Base-by-base conservation (phyloP, 1,284 basidiomycete genomes). In the Peniophora sp. region DNA sequence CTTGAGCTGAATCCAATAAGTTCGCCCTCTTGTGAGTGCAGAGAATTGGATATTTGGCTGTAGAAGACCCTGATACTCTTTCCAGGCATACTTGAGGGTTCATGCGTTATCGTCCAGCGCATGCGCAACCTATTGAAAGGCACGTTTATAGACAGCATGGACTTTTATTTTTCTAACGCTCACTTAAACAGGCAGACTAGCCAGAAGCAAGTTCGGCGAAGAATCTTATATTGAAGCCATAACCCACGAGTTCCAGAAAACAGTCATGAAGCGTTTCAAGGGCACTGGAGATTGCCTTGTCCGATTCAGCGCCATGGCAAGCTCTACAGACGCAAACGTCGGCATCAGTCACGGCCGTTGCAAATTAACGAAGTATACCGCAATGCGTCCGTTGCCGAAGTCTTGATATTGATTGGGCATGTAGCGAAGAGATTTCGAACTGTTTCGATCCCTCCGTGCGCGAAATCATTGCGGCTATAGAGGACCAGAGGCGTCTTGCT, bases 271-370 rank as follows among this genome's bases (percentile, higher is more conserved):
- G 45, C 63, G 67, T 38, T 77, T 80, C 53, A 44, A 19, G 17
- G 41, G 41, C 41, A 61, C 66, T 2, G 73, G 73, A 46, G 68
- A 71, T 1, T 70, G 71, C 3, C 77, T 67, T 50, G 72, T 80
- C 54, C 70, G 68, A 51, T 80, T 81, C 55, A 76, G 77, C n/a
- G 65, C 64, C 11, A 14, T 20, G 10, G 55, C 67, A 3, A 64
- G 69, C 10, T 75, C 79, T 53, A 72, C 66, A 45, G 77, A 79
- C 53, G 60, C 64, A 0, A 55, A 63, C 9, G 60, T 69, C 24
- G 76, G 69, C 9, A 77, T 80, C 43, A 65, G 67, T 11, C 65
- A 62, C 2, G 77, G 78, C 1, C 73, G 75, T 54, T 67, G 79
- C 23, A 69, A 65, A 47, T 55, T 79, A 2, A 50, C 62, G 27